These are phyloP conservation scores for Citrus sinensis DNA, from an alignment of 345 rosid genomes.

Conservation along the genomic window DNA sequence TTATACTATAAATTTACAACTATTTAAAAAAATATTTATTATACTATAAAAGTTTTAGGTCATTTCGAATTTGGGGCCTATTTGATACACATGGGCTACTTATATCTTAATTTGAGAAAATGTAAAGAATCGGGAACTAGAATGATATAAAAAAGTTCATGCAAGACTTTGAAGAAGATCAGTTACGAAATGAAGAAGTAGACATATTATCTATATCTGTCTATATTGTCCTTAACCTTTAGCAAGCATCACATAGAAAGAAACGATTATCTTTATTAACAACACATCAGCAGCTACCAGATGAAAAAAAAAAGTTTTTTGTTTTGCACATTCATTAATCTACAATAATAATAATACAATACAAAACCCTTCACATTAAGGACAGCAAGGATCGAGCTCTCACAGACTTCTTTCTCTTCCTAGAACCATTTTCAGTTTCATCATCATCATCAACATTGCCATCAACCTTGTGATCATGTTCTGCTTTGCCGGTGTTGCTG, in stretches of 20 bases:
- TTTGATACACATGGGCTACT: background rate
- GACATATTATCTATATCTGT: background rate
- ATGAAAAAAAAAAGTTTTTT: no score
- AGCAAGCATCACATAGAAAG: background rate
- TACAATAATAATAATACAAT: background rate
- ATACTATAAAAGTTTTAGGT: background rate
- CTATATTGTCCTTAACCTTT: background rate
- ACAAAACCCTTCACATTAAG: conserved; percentile 27
- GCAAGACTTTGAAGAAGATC: background rate
- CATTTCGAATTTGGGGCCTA: background rate
- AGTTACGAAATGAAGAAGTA: background rate
- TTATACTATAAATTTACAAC: no score
- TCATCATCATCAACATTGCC: conserved; percentile 7
- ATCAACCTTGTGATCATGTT: background rate
- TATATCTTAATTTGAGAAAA: background rate
- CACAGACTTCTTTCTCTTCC: conserved; percentile 40
- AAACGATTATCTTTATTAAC: background rate
- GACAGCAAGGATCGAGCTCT: conserved; percentile 46
- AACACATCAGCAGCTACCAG: background rate
- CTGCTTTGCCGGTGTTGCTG: background rate
- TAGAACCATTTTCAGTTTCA: background rate
- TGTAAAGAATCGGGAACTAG: background rate
- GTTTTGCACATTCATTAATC: background rate
- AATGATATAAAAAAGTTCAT: background rate
- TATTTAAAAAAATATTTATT: background rate